These are phyloP conservation scores for Clausena lansium DNA, from an alignment of 345 rosid genomes.

Conservation along the genomic window DNA sequence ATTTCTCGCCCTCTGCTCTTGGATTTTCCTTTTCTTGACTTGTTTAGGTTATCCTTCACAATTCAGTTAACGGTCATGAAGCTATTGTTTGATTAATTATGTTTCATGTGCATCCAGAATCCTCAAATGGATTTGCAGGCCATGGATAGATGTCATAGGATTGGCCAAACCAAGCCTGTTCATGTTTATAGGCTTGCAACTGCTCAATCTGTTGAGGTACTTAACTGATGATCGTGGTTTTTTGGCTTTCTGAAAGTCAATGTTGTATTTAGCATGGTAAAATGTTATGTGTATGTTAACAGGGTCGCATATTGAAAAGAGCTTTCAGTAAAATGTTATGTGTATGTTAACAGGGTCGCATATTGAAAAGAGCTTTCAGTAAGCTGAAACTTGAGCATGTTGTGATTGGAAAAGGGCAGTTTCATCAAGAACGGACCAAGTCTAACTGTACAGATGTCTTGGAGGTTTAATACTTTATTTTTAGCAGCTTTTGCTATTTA, in stretches of 20 bases:
- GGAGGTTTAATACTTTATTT: conserved; percentile 43
- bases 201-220: conserved; percentile 90
- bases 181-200: conserved; percentile 96
- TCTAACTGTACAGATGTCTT: conserved; percentile 15
- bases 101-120: conserved; percentile 49
- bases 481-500: not conserved
- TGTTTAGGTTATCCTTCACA: not conserved
- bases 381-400: conserved; percentile 98
- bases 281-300: conserved; percentile 21
- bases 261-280: conserved; percentile 7
- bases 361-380: conserved; percentile 83
- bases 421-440: conserved; percentile 76
- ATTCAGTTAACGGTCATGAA: not conserved
- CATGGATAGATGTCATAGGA: conserved; percentile 99
- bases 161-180: conserved; percentile 99
- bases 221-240: not conserved
- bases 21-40: not conserved
- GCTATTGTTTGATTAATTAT: conserved; percentile 13
- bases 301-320: conserved; percentile 90
- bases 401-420: conserved; percentile 89
- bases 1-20: not conserved
- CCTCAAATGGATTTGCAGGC: conserved; percentile 99
- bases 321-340: conserved; percentile 67
- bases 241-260: not conserved
- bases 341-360: conserved; percentile 60